Evolutionary conservation across 1,284 basidiomycete genomes (phyloP).

Genomic region (Meripilus lineatus): DNA sequence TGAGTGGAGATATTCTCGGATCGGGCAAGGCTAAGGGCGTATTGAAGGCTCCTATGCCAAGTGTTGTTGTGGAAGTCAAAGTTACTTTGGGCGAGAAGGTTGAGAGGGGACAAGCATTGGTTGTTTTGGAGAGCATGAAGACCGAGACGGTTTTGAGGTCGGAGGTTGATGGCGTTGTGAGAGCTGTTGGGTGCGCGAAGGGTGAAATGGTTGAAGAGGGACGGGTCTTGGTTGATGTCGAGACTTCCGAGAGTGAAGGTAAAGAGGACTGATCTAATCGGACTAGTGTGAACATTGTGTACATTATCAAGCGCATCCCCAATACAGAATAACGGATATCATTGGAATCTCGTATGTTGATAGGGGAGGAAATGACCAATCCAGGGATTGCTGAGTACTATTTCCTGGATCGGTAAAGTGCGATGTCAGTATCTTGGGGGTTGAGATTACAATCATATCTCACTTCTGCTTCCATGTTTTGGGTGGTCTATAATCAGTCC

Average conservation of each 20-base stretch:
- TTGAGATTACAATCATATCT: too few species aligned
- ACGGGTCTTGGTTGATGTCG: constrained; percentile 67
- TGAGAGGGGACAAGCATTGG: constrained; percentile 74
- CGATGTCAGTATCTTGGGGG: too few species aligned
- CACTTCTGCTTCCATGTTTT: too few species aligned
- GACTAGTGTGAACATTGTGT: too few species aligned
- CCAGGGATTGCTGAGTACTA: not conserved
- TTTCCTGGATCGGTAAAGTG: not conserved
- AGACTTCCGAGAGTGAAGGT: constrained; percentile 24
- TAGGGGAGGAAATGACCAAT: not conserved
- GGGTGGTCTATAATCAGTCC: too few species aligned
- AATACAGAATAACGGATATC: not conserved
- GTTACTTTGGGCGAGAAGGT: constrained; percentile 75
- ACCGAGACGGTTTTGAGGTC: constrained; percentile 86
- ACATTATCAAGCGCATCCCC: too few species aligned
- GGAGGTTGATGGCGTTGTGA: constrained; percentile 62
- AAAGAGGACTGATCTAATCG: not conserved
- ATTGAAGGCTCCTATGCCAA: constrained; percentile 82
- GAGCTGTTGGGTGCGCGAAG: constrained; percentile 67
- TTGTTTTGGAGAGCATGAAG: constrained; percentile 95
- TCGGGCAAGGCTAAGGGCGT: constrained; percentile 52
- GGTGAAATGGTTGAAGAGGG: constrained; percentile 91
- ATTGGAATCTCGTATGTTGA: not conserved
- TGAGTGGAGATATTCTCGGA: constrained; percentile 50
- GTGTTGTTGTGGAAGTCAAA: constrained; percentile 81